Percentiles rank a stretch among this genome's conserved stretches.
phyloP scores from a whole-genome alignment of 345 rosid species.

The Salix dunnii region DNA sequence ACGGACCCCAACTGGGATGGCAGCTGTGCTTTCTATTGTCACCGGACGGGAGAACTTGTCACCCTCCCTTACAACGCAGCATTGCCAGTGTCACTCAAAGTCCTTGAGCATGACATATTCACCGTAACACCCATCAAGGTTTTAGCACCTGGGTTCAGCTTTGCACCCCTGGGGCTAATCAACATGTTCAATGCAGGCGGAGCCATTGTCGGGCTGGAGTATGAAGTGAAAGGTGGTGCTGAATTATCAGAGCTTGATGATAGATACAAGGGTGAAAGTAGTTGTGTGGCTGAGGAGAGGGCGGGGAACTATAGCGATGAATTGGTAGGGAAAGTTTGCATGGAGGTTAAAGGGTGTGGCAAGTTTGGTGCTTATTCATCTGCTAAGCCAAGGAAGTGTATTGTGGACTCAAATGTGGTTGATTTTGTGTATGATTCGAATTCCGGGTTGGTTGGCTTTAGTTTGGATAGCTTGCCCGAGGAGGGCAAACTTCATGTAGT shows the following conservation, averaged over 20 bases:
- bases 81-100: constrained; percentile 74
- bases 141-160: constrained; percentile 48
- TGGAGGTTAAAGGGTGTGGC: constrained; percentile 77
- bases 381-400: constrained; percentile 60
- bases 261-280: constrained; percentile 13
- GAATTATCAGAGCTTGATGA: constrained; percentile 20
- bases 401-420: constrained; percentile 45
- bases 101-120: constrained; percentile 56
- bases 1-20: constrained; percentile 61
- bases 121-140: constrained; percentile 65
- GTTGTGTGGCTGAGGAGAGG: constrained; percentile 5
- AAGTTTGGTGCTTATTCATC: constrained; percentile 73
- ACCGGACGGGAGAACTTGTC: constrained; percentile 43
- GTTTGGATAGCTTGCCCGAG: constrained; percentile 46
- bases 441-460: constrained; percentile 48
- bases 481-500: constrained; percentile 43
- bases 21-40: constrained; percentile 58
- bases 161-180: constrained; percentile 78
- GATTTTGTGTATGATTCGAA: constrained; percentile 44
- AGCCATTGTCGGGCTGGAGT: constrained; percentile 59
- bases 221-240: constrained; percentile 34
- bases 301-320: constrained; percentile 33
- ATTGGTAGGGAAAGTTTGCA: constrained; percentile 41
- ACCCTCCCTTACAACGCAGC: constrained; percentile 58
- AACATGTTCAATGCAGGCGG: constrained; percentile 91